Base-by-base conservation (phyloP, 2,329 filamentous ascomycete genomes). In the Apiospora saccharicola region DNA sequence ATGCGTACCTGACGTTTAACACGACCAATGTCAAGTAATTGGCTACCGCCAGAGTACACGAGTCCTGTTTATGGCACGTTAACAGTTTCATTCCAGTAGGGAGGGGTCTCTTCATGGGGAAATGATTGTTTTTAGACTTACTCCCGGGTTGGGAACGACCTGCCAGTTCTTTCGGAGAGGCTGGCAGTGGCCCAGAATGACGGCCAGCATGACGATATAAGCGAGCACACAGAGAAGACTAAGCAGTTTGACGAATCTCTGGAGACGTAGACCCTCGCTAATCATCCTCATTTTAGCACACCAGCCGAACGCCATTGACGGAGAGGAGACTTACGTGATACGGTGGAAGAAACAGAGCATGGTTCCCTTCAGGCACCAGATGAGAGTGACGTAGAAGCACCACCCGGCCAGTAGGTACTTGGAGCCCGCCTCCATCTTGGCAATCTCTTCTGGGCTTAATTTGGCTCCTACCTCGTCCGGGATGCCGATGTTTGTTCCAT, bases 341-440 rank as follows among this genome's bases (percentile, higher is more conserved):
- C 84, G 80, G 67, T 80, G 78, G 73, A 83, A 85, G 72, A 85
- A 83, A 72, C 81, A 85, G n/a, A 85, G 75, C 76, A 85, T 83
- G 73, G 82, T 82, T 6, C 79, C 82, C 72, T 86, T 85, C 34
- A 86, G 76, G 67, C 79, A 70, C 82, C 84, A 85, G 24, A 85
- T 84, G 22, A 85, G 74, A 5, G 81, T 81, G 8, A 83, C 78
- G 71, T 85, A 85, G 70, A 81, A 80, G 64, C 80, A 79, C 84
- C 84, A 86, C 14, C 82, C 82, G 2, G 81, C 79, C 30, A 70
- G 7, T 8, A 51, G n/a, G 19, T 51, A 57, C 22, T 70, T 57
- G 68, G 75, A 83, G 2, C 84, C 84, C 47, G 80, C 77, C 24
- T 78, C 78, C 0, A 80, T 73, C 43, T 73, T 77, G 1, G 68